Evolutionary conservation across 179 eudicot species (phyloP).

Genomic region (Heliamphora pulchella): DNA sequence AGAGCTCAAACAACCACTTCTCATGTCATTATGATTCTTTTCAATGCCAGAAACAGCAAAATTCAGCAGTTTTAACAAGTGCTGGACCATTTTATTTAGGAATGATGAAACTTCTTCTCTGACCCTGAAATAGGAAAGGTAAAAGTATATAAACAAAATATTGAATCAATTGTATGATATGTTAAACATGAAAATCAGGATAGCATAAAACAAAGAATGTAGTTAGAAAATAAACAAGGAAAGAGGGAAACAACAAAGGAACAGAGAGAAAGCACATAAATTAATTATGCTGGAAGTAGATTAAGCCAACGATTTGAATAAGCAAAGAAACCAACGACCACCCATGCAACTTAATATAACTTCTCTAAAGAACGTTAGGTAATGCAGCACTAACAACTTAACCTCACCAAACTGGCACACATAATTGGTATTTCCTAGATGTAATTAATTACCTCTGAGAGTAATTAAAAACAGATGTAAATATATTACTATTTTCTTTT

Average conservation of each 20-base stretch:
- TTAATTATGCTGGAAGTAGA: neutral
- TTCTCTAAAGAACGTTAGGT: slow-evolving; percentile 2
- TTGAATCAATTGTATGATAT: neutral
- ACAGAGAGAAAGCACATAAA: too few species aligned
- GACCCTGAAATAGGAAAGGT: slow-evolving; percentile 34
- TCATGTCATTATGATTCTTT: slow-evolving; percentile 33
- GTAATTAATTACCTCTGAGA: too few species aligned
- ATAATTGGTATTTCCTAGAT: neutral
- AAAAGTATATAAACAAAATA: slow-evolving; percentile 10
- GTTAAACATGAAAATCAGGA: neutral
- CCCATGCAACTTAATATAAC: neutral
- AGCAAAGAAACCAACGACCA: neutral
- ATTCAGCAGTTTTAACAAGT: slow-evolving; percentile 53
- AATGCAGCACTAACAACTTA: neutral
- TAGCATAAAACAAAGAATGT: neutral
- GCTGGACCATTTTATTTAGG: slow-evolving; percentile 38
- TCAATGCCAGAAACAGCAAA: slow-evolving; percentile 49
- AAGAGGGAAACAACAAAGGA: neutral
- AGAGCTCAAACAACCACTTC: slow-evolving; percentile 37
- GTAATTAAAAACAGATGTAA: neutral
- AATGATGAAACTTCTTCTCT: slow-evolving; percentile 46
- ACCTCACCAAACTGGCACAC: slow-evolving; percentile 6
- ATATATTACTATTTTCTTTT: neutral
- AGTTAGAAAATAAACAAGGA: neutral
- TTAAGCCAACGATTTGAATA: neutral